Evolutionary conservation across 2,329 filamentous ascomycete species (phyloP), one percentile per base, ranked within the genome.

Genomic region (Chaetomium globosum): DNA sequence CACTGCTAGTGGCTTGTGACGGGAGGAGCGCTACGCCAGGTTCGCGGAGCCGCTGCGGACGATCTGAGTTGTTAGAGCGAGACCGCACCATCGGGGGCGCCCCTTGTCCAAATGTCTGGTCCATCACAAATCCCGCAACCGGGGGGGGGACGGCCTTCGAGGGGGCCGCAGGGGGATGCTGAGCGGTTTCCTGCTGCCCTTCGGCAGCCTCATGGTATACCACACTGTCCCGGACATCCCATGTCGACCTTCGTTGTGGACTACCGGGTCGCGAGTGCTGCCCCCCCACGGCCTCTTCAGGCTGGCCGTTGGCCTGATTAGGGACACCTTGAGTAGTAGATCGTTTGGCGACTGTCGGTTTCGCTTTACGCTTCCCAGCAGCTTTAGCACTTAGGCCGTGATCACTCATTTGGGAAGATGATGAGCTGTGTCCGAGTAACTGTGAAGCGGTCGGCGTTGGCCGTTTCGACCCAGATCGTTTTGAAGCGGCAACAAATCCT

Each of bases 301-400:
- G 12, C 3, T 64, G 62, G 21, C 30, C 19, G 54, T 48, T 30
- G 48, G 58, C 21, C 48, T 51, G 55, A 5, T 49, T 26, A 5
- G 65, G 46, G 23, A 13, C 31, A 28, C 26, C 59, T 12, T 49
- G 59, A n/a, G 67, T 51, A 21, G 51, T 51, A 19, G 65, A n/a
- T 71, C 67, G 23, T 53, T 66, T 21, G 63, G 65, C 53, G 53
- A 39, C 33, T 52, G 67, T 10, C 43, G 46, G 9, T 23, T 59
- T 69, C 5, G 70, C 76, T 10, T 81, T 80, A 56, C 77, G 80
- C 67, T 85, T 85, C 3, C 82, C 83, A 12, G 79, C 77, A 26
- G 81, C 79, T 70, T 83, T 85, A 19, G 78, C 75, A 67, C 80
- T 83, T 62, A 66, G 21, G 1, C 64, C 66, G 19, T 59, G 61